Evolutionary conservation across 306 rosid genomes (phyloP).

Genomic region (Acacia crassicarpa): DNA sequence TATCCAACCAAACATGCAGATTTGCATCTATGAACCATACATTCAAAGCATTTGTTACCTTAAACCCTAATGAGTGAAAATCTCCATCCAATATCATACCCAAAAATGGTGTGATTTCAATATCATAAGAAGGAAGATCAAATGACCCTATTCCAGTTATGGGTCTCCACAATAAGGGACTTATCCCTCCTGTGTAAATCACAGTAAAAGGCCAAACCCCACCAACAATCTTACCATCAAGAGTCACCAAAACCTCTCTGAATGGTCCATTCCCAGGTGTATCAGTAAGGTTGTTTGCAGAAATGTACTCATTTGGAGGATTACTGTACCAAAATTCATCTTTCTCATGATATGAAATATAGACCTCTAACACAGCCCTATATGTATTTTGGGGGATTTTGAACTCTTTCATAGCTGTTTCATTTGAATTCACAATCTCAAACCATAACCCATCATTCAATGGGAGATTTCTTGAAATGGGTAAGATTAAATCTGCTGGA

Average conservation of each 20-base stretch:
- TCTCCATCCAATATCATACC: constrained; percentile 35
- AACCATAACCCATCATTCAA: constrained; percentile 31
- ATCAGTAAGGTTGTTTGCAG: constrained; percentile 55
- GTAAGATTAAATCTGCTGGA: constrained; percentile 81
- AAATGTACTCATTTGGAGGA: constrained; percentile 62
- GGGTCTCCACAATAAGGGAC: constrained; percentile 64
- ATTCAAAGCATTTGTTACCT: background rate
- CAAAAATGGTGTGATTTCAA: constrained; percentile 74
- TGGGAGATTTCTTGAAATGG: constrained; percentile 68
- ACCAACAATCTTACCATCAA: constrained; percentile 65
- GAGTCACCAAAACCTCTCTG: constrained; percentile 78
- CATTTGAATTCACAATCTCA: constrained; percentile 49
- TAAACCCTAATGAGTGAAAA: constrained; percentile 48
- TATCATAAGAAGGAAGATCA: constrained; percentile 83
- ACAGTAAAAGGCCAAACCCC: constrained; percentile 89
- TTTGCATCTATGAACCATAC: background rate
- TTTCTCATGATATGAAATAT: constrained; percentile 88
- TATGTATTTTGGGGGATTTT: constrained; percentile 68
- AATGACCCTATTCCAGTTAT: constrained; percentile 26
- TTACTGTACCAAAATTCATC: constrained; percentile 88
- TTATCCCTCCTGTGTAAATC: constrained; percentile 78
- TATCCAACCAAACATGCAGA: constrained; percentile 81
- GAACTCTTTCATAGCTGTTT: constrained; percentile 54
- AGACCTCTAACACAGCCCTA: constrained; percentile 88
- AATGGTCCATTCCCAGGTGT: constrained; percentile 28